Evolutionary conservation across 2,329 filamentous ascomycete species (phyloP), one percentile per base, ranked within the genome.

Genomic region (Colletotrichum navitas): DNA sequence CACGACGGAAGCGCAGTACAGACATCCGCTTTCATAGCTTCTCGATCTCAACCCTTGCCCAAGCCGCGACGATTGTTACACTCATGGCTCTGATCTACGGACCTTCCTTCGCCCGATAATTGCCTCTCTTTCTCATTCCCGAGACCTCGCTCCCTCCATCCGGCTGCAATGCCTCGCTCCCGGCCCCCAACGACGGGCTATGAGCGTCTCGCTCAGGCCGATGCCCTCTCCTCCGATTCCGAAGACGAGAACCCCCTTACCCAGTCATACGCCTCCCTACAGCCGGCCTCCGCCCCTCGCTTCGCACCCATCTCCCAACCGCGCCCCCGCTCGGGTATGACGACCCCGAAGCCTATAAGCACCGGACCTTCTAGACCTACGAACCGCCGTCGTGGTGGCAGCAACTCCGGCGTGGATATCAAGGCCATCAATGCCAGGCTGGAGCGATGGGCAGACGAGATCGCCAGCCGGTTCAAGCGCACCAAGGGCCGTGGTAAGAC

Each of bases 391-490:
- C 85, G 83, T 76, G 83, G 78, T 76, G 87, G 80, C 75, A 93
- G 93, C 79, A 96, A 95, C 77, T 94, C 94, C 26, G 95, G 95
- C 3, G 95, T 99, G 24, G 96, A 99, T 79, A 93, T 99, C 79
- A 98, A 98, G 81, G 96, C 96, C 72, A 98, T 99, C 83, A 99
- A 99, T 81, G 95, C 95, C 71, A 89, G 96, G 32, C 85, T 99
- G 34, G 96, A 99, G 83, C 89, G 93, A 79, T 99, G 96, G 96
- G 96, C 96, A 21, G 96, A 98, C 77, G 96, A 99, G 83, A 98
- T 99, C 78, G 95, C 96, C 39, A 93, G 94, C 76, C 96, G 97
- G 77, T 98, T 99, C 88, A 98, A 97, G 85, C 93, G 95, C 74
- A 87, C 89, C 76, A 91, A 91, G 77, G 90, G 92, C 65, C 94